A percentile compares a stretch with the other conserved stretches of the same genome.
These are phyloP conservation scores for Eucalyptus viminalis DNA, from an alignment of 345 rosid species.

Conservation along the genomic window DNA sequence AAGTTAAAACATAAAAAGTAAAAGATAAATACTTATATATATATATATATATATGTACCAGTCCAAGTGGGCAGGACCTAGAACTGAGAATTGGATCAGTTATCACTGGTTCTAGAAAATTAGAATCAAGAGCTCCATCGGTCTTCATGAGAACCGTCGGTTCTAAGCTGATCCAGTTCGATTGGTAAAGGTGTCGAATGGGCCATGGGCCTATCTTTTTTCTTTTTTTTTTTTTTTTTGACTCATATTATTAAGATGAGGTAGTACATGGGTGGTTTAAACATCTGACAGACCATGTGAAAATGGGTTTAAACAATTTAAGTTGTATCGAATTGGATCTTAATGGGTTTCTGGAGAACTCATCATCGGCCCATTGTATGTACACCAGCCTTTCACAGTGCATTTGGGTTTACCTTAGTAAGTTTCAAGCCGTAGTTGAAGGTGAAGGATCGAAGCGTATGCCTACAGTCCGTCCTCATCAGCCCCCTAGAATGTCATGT, in stretches of 20 bases:
- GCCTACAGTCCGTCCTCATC: not conserved
- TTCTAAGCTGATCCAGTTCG: no score
- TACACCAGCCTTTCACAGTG: not conserved
- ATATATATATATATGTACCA: no score
- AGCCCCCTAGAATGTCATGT: not conserved
- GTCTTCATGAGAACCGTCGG: no score
- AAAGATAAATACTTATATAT: no score
- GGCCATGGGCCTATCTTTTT: not conserved
- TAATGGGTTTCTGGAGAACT: not conserved
- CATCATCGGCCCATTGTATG: not conserved
- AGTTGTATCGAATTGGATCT: not conserved
- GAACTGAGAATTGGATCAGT: no score
- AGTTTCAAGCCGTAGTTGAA: not conserved
- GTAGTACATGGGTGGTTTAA: not conserved
- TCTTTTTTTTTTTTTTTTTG: accelerated
- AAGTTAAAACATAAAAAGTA: no score
- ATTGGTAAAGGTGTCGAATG: not conserved
- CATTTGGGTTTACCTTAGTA: not conserved
- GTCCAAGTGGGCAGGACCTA: no score
- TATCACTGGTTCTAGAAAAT: no score
- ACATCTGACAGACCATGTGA: not conserved
- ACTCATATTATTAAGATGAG: not conserved
- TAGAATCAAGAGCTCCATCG: no score
- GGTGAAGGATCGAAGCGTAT: not conserved
- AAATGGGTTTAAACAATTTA: not conserved